Conservation (phyloP, 768 basidiomycete species). For the Scleroderma citrinum region DNA sequence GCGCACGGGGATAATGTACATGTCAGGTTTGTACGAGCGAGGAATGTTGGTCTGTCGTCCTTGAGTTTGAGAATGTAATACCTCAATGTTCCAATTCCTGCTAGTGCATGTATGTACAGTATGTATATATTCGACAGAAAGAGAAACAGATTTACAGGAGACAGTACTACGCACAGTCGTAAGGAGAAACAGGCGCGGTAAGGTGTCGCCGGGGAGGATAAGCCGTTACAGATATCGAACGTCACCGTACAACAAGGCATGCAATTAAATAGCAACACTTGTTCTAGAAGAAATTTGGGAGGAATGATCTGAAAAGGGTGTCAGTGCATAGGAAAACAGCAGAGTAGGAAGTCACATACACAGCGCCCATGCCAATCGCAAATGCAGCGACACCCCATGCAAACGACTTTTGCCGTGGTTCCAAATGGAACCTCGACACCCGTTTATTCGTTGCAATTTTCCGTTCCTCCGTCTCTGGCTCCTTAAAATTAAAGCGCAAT, state of each 20-base stretch:
- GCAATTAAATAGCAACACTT: conserved; percentile 4
- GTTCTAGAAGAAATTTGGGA: conserved; percentile 57
- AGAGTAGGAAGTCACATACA: conserved; percentile 46
- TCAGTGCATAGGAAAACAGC: neutral
- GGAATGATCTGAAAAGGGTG: conserved; percentile 38
- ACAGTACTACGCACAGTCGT: too few species aligned
- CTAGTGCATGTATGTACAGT: too few species aligned
- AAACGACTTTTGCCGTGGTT: conserved; percentile 66
- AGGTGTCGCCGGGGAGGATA: neutral
- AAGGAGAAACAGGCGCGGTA: neutral
- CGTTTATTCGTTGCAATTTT: conserved; percentile 61
- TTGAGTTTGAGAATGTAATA: too few species aligned
- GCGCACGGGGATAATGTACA: conserved; percentile 41
- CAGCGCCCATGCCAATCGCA: conserved; percentile 73
- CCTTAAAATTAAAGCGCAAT: conserved; percentile 60
- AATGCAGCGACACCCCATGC: conserved; percentile 86
- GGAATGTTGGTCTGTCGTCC: conserved; percentile 49
- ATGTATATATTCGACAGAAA: too few species aligned
- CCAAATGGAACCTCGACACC: conserved; percentile 46
- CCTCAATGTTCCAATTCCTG: neutral
- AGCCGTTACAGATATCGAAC: neutral
- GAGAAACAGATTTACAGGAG: too few species aligned
- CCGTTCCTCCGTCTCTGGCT: conserved; percentile 56
- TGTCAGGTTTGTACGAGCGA: conserved; percentile 53
- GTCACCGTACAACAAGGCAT: neutral